Percentiles rank a stretch among this genome's conserved stretches.
Evolutionary conservation across 2,329 filamentous ascomycete genomes (phyloP).

Genomic region (Diplodia scrobiculata): DNA sequence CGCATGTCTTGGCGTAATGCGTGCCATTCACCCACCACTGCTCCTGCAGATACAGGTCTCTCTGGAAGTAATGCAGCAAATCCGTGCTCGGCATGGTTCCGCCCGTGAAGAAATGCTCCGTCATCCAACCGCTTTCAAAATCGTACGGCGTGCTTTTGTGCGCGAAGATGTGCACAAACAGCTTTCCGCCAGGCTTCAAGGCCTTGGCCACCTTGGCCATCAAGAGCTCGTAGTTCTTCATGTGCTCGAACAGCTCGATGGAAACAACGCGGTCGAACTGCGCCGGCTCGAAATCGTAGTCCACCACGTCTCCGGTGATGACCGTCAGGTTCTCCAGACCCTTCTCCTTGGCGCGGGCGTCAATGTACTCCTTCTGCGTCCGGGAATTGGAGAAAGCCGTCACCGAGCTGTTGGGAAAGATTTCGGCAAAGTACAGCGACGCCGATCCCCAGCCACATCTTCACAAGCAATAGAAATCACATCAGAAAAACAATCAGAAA

Average conservation of each 20-base stretch:
- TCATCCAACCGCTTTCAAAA: slow-evolving; percentile 74
- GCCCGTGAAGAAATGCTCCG: slow-evolving; percentile 70
- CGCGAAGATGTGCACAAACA: slow-evolving; percentile 70
- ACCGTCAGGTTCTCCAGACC: slow-evolving; percentile 63
- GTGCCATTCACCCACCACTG: slow-evolving; percentile 73
- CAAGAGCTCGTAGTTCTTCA: slow-evolving; percentile 72
- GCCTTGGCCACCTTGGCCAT: slow-evolving; percentile 64
- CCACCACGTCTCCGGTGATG: slow-evolving; percentile 67
- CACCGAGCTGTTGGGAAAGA: slow-evolving; percentile 63
- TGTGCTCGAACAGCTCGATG: slow-evolving; percentile 74
- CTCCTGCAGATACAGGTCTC: slow-evolving; percentile 59
- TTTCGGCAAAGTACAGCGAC: slow-evolving; percentile 66
- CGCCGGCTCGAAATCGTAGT: slow-evolving; percentile 63
- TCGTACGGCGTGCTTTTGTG: slow-evolving; percentile 68
- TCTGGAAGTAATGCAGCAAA: slow-evolving; percentile 67
- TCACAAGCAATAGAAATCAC: slow-evolving; percentile 3
- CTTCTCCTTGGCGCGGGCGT: slow-evolving; percentile 58
- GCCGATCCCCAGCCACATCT: slow-evolving; percentile 71
- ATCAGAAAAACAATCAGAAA: slow-evolving; percentile 31
- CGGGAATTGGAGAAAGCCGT: slow-evolving; percentile 70
- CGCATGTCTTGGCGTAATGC: slow-evolving; percentile 70
- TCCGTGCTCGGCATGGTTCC: slow-evolving; percentile 72
- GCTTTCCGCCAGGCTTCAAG: slow-evolving; percentile 64
- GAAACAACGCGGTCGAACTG: slow-evolving; percentile 67
- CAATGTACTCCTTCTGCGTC: slow-evolving; percentile 69